Percentiles rank a stretch among this genome's conserved stretches.
These are phyloP conservation scores for Phaeolepiota aurea DNA, from an alignment of 768 basidiomycete species.

Conservation along the genomic window DNA sequence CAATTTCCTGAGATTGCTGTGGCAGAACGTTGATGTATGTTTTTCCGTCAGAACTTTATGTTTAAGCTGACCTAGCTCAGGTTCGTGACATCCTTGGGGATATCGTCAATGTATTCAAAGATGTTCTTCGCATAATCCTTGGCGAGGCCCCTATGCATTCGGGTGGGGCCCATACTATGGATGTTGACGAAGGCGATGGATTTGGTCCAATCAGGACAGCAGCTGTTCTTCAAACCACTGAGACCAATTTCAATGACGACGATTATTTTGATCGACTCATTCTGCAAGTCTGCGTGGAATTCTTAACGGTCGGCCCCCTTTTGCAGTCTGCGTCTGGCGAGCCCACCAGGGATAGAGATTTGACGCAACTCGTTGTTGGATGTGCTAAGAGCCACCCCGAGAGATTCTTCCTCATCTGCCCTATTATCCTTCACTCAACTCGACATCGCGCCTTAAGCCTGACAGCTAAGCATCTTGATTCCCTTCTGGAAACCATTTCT, in stretches of 20 bases:
- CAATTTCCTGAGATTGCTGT: constrained; percentile 48
- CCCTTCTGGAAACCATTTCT: constrained; percentile 45
- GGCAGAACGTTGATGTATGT: constrained; percentile 65
- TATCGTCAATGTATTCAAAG: constrained; percentile 23
- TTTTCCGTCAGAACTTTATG: neutral
- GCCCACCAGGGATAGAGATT: constrained; percentile 51
- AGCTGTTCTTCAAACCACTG: constrained; percentile 19
- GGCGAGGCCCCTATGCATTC: constrained; percentile 14
- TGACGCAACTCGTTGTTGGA: constrained; percentile 43
- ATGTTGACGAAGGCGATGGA: constrained; percentile 41
- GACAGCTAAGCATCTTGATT: constrained; percentile 37
- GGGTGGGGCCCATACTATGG: constrained; percentile 15
- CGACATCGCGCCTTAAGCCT: constrained; percentile 48
- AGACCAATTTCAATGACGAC: constrained; percentile 18
- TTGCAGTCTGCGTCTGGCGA: constrained; percentile 53
- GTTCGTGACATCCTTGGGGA: constrained; percentile 37
- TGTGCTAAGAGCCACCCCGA: constrained; percentile 33
- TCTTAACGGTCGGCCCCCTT: constrained; percentile 56
- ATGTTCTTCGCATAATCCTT: constrained; percentile 30
- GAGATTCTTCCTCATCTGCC: constrained; percentile 51
- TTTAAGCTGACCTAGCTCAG: constrained; percentile 20
- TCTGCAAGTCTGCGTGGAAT: constrained; percentile 44
- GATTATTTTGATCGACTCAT: constrained; percentile 23
- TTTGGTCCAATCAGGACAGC: constrained; percentile 46
- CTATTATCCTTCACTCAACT: constrained; percentile 46